Base-by-base conservation (phyloP, 257 asterid genomes). In the Solanum pennellii region DNA sequence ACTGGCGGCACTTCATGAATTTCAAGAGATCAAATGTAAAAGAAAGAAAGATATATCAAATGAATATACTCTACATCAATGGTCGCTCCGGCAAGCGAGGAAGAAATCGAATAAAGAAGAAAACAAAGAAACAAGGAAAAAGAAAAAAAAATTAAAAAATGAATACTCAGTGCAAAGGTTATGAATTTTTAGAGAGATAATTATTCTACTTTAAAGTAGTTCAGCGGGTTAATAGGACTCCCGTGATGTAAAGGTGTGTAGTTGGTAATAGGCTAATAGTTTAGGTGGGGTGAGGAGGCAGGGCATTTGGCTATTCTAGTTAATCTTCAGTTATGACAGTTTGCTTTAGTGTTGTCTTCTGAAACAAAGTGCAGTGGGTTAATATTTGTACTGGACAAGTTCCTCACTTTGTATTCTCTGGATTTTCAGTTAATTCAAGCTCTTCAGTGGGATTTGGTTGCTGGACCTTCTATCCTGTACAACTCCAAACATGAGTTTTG, bases 401-500 rank as follows among this genome's bases (percentile, higher is more conserved):
- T 80, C 20, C 69, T 82, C 69, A 82, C 45, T 82, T 31, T 12
- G 62, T 31, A 41, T 82, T 49, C 27, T 82, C 85, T 82, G 85
- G 45, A 29, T 29, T 47, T 82, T 52, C 85, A 82, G 69, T 18
- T 82, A 82, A 49, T 82, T 47, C 20, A 31, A 49, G 45, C 69
- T 29, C 69, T 10, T 82, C 69, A 49, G 85, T 49, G 69, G 84
- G 42, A 49, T 82, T 82, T 49, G 85, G 69, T 20, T 71, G 33
- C 72, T 71, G 74, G 42, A 35, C 25, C 69, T 86, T 27, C 29
- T 31, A 12, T 52, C 39, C 23, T 25, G 56, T 86, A 86, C 42
- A 86, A 52, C 83, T 52, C 47, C 71, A 86, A 74, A 89, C 91
- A 97, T 97, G 99, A 97, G 99, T 91, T 97, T 95, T 92, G 98